These are phyloP conservation scores for Candida nanaspora DNA, from an alignment of 805 yeast species.

Conservation along the genomic window DNA sequence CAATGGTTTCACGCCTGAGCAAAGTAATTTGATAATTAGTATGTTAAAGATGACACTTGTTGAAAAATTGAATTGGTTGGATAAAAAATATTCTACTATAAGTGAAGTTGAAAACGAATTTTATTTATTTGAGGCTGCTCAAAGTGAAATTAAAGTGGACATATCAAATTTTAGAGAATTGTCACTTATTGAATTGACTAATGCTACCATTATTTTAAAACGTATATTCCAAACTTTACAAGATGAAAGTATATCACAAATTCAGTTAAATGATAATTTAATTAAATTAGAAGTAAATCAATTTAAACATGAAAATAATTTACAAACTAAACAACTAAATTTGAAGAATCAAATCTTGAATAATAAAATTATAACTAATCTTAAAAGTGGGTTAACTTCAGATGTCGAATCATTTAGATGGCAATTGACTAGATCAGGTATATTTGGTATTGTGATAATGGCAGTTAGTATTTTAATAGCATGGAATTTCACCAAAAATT, in stretches of 20 bases:
- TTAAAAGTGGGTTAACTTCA: conserved; percentile 74
- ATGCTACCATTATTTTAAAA: conserved; percentile 60
- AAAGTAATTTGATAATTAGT: conserved; percentile 52
- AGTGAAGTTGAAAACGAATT: conserved; percentile 82
- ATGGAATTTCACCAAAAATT: conserved; percentile 31
- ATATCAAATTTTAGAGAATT: conserved; percentile 64
- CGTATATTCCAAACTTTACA: conserved; percentile 64
- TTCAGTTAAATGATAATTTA: conserved; percentile 61
- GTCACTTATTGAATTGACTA: conserved; percentile 59
- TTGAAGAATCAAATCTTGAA: conserved; percentile 73
- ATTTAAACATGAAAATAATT: conserved; percentile 77
- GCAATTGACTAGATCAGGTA: conserved; percentile 87
- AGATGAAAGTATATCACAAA: conserved; percentile 61
- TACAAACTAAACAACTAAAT: conserved; percentile 61
- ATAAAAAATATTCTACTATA: conserved; percentile 39
- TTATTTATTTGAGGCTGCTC: conserved; percentile 87
- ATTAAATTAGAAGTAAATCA: conserved; percentile 75
- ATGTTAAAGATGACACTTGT: conserved; percentile 29
- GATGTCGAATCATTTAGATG: conserved; percentile 87
- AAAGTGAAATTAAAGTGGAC: conserved; percentile 77
- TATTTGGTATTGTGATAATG: conserved; percentile 63
- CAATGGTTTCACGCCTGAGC: conserved; percentile 55
- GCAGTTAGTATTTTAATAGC: conserved; percentile 58
- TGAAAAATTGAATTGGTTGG: conserved; percentile 37
- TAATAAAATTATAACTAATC: conserved; percentile 75